Percentiles rank a stretch among this genome's conserved stretches.
Conservation (phyloP, 2,329 filamentous ascomycete species). For the Arthrobotrys megalospora region DNA sequence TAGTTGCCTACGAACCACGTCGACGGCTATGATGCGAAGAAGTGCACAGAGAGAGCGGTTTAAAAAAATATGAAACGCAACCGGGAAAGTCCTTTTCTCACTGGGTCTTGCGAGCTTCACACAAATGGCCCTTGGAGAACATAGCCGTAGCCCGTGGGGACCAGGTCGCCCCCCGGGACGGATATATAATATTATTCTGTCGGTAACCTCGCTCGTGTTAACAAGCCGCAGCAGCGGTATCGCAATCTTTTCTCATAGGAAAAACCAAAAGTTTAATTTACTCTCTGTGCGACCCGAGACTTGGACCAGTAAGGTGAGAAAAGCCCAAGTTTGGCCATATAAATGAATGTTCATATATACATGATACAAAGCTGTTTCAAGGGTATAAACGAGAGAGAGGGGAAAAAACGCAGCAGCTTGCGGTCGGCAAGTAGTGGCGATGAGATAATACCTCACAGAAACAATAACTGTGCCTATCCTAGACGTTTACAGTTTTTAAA, state of each 20-base stretch:
- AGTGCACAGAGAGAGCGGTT: not conserved
- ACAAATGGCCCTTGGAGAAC: not conserved
- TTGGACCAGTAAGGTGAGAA: conserved; percentile 1
- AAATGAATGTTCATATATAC: not conserved
- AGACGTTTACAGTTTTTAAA: conserved; percentile 7
- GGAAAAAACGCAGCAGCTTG: not conserved
- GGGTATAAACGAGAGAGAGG: conserved; percentile 2
- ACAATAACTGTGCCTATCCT: not conserved
- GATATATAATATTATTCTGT: conserved; percentile 26
- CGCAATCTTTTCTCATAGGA: not conserved
- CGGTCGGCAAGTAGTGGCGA: conserved; percentile 10
- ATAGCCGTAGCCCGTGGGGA: not conserved
- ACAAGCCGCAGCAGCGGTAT: conserved; percentile 4
- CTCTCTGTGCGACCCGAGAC: conserved; percentile 19
- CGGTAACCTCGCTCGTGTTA: not conserved
- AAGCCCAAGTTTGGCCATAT: conserved; percentile 17
- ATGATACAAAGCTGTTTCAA: conserved; percentile 11
- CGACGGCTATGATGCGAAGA: not conserved
- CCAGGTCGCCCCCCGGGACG: not conserved
- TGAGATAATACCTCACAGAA: conserved; percentile 12
- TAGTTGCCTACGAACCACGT: not conserved
- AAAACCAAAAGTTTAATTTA: conserved; percentile 3
- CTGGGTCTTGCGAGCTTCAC: not conserved
- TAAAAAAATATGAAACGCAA: conserved; percentile 5
- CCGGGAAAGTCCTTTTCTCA: not conserved